Evolutionary conservation across 768 basidiomycete species (phyloP).

Genomic region (Leccinum obscurum): DNA sequence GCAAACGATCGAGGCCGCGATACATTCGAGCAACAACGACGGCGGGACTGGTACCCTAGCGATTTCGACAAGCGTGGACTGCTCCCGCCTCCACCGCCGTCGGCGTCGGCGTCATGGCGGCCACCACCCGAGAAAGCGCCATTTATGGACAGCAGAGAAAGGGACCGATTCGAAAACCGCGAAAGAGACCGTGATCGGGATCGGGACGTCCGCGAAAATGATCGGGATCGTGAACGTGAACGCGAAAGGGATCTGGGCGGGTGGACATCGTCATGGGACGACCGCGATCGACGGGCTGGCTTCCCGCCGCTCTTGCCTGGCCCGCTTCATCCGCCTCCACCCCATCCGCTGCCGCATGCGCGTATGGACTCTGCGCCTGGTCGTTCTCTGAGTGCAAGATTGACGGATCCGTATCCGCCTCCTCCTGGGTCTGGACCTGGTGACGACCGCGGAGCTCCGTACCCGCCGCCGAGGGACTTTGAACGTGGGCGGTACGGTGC

Average conservation of each 20-base stretch:
- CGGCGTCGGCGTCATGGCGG: constrained; percentile 23
- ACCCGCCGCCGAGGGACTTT: constrained; percentile 28
- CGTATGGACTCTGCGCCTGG: constrained; percentile 18
- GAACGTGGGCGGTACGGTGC: constrained; percentile 32
- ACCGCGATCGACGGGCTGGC: constrained; percentile 39
- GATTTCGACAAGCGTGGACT: constrained; percentile 43
- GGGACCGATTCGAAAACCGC: constrained; percentile 41
- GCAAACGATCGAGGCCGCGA: constrained; percentile 33
- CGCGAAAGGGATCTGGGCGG: constrained; percentile 29
- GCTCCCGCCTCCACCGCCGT: not conserved
- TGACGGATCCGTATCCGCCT: constrained; percentile 28
- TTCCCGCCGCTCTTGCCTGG: constrained; percentile 20
- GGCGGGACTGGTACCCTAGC: constrained; percentile 34
- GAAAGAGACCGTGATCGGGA: constrained; percentile 32
- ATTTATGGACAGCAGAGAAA: constrained; percentile 30
- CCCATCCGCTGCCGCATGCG: constrained; percentile 9
- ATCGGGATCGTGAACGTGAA: constrained; percentile 42
- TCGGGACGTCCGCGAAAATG: constrained; percentile 34
- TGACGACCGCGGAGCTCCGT: constrained; percentile 22
- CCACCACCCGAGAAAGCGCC: constrained; percentile 35
- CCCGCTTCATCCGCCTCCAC: too few species aligned
- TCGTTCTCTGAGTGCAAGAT: constrained; percentile 30
- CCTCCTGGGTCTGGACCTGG: not conserved
- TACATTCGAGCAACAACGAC: constrained; percentile 28
- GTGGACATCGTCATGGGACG: constrained; percentile 35